These are phyloP conservation scores for Dillenia suffruticosa DNA, from an alignment of 164 flowering plant species.

Conservation along the genomic window DNA sequence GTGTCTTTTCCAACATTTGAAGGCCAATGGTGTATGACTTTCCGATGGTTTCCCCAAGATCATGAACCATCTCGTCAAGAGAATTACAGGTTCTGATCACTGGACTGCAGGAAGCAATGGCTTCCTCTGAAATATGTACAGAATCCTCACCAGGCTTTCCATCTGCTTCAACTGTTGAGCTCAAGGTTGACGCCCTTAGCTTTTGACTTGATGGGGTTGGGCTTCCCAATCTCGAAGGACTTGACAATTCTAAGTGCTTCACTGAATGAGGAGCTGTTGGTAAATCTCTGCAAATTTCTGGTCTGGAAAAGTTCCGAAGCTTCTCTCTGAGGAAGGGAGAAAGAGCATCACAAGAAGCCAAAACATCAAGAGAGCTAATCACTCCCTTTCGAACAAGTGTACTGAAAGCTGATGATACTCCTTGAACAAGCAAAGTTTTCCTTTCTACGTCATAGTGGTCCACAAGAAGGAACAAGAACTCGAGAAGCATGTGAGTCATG, in stretches of 20 bases:
- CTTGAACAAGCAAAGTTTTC: constrained; percentile 36
- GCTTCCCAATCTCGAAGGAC: constrained; percentile 4
- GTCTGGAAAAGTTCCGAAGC: constrained; percentile 26
- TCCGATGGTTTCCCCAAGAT: constrained; percentile 20
- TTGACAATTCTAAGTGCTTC: constrained; percentile 13
- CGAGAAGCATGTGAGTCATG: constrained; percentile 67
- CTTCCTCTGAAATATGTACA: constrained; percentile 7
- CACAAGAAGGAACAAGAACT: constrained; percentile 58
- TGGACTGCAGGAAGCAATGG: constrained; percentile 7
- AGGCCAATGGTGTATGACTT: constrained; percentile 31
- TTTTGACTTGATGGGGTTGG: constrained; percentile 1
- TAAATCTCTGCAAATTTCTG: constrained; percentile 7
- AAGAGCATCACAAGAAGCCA: constrained; percentile 45
- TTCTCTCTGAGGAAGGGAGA: constrained; percentile 53
- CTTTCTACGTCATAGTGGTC: constrained; percentile 65
- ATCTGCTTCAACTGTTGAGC: constrained; percentile 5
- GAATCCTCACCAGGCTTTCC: constrained; percentile 5
- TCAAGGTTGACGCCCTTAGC: constrained; percentile 6
- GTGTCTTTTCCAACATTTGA: constrained; percentile 27
- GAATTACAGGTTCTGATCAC: constrained; percentile 3
- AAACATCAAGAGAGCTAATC: constrained; percentile 48
- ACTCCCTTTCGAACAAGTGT: constrained; percentile 61
- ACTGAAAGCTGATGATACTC: constrained; percentile 61
- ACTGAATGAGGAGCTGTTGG: constrained; percentile 4
- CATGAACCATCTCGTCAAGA: constrained; percentile 21